phyloP scores from a whole-genome alignment of 2,329 filamentous ascomycete genomes.

The Septoria petroselini region DNA sequence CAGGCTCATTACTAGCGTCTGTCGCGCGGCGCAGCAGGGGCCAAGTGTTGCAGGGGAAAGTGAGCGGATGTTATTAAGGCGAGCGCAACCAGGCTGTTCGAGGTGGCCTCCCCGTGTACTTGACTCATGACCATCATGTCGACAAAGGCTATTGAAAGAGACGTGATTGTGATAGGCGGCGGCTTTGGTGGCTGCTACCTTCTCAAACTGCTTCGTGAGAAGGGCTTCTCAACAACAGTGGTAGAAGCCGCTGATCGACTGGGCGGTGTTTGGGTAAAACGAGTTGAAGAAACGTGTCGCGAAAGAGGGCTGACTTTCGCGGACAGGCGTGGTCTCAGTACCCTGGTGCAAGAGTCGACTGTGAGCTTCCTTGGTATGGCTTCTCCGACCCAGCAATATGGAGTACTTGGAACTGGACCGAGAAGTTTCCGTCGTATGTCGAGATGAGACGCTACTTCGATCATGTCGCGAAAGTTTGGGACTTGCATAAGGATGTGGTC shows the following conservation, averaged over 20 bases:
- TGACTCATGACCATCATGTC: no score
- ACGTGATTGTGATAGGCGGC: slow-evolving; percentile 20
- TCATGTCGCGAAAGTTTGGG: slow-evolving; percentile 56
- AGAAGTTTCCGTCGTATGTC: slow-evolving; percentile 29
- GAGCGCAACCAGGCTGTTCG: no score
- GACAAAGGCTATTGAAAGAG: slow-evolving; percentile 5
- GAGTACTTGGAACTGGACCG: slow-evolving; percentile 55
- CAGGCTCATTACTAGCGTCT: no score
- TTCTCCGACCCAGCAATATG: slow-evolving; percentile 47
- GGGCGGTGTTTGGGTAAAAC: slow-evolving; percentile 38
- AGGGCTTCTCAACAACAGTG: slow-evolving; percentile 34
- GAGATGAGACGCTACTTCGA: slow-evolving; percentile 58
- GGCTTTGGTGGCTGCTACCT: slow-evolving; percentile 25
- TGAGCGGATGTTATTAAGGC: no score
- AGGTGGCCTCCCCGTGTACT: no score
- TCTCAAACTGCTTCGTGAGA: slow-evolving; percentile 31
- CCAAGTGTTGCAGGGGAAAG: no score
- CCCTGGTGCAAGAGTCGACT: slow-evolving; percentile 46
- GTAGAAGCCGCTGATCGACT: slow-evolving; percentile 36
- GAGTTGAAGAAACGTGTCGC: no score
- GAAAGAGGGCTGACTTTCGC: neutral
- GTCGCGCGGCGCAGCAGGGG: no score
- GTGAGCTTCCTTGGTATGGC: slow-evolving; percentile 47
- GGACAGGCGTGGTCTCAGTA: slow-evolving; percentile 36
- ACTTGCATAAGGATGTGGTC: slow-evolving; percentile 55